Evolutionary conservation across 2,329 filamentous ascomycete genomes (phyloP).

Genomic region (Aspergillus puulaauensis): DNA sequence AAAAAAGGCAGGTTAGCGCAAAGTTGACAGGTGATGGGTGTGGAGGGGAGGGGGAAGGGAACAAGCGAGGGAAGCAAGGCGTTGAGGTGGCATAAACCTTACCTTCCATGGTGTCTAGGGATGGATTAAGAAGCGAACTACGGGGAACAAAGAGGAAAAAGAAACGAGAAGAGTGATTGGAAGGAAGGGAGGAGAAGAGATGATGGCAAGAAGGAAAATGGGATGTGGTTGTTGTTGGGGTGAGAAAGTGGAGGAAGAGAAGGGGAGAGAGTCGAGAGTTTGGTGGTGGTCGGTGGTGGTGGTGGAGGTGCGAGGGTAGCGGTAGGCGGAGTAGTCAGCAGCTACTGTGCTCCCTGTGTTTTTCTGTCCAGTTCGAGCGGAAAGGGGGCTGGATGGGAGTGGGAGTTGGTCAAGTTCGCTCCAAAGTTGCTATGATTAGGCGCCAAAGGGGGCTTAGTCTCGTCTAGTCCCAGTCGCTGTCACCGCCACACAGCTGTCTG

Average conservation of each 20-base stretch:
- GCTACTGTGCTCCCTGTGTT: not conserved
- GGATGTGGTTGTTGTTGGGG: constrained; percentile 13
- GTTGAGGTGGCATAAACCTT: constrained; percentile 46
- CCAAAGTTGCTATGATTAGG: constrained; percentile 15
- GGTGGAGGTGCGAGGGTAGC: not conserved
- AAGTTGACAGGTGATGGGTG: constrained; percentile 9
- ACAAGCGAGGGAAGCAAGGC: constrained; percentile 22
- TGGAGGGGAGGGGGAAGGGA: constrained; percentile 18
- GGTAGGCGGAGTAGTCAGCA: constrained; percentile 10
- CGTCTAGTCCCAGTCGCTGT: constrained; percentile 18
- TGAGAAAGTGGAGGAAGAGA: constrained; percentile 17
- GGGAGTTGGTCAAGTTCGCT: not conserved
- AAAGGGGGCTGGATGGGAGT: constrained; percentile 15
- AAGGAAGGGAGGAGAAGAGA: constrained; percentile 17
- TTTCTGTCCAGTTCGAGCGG: not conserved
- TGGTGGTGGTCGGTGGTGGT: constrained; percentile 7
- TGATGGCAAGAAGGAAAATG: constrained; percentile 23
- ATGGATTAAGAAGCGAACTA: constrained; percentile 32
- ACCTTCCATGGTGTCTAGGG: constrained; percentile 63
- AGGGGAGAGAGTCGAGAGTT: constrained; percentile 15
- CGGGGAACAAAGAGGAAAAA: constrained; percentile 35
- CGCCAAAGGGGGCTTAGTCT: constrained; percentile 15
- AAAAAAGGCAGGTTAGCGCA: constrained; percentile 38
- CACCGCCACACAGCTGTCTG: constrained; percentile 15
- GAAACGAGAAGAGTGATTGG: constrained; percentile 19